A percentile compares a stretch with the other conserved stretches of the same genome.
Evolutionary conservation across 495 filamentous ascomycete species (phyloP).

Genomic region (Aspergillus sclerotioniger): DNA sequence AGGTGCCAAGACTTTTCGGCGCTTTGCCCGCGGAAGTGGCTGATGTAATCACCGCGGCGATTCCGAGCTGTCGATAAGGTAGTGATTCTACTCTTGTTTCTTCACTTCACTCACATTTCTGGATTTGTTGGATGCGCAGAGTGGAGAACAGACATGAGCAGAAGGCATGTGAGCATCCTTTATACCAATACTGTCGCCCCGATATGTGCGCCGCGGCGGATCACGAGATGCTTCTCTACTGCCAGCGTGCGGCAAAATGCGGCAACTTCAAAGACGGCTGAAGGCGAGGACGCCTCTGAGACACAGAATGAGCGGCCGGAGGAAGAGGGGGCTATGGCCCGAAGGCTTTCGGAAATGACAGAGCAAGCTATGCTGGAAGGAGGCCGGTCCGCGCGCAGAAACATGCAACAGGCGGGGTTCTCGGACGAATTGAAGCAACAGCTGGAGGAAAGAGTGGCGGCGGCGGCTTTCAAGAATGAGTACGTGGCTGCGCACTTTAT

Average conservation of each 20-base stretch:
- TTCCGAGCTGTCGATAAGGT: background rate
- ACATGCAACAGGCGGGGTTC: conserved; percentile 83
- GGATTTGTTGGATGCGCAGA: background rate
- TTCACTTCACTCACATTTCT: background rate
- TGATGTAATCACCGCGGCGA: conserved; percentile 31
- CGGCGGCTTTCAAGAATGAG: conserved; percentile 66
- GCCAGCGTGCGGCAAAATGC: conserved; percentile 25
- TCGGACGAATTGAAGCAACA: conserved; percentile 75
- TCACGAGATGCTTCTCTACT: conserved; percentile 23
- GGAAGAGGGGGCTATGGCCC: conserved; percentile 63
- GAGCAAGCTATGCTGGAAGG: conserved; percentile 74
- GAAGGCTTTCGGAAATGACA: conserved; percentile 73
- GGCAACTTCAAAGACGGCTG: conserved; percentile 13
- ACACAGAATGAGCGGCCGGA: conserved; percentile 18
- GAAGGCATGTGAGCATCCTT: conserved; percentile 17
- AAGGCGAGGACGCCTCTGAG: background rate
- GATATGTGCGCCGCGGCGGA: conserved; percentile 12
- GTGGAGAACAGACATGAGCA: conserved; percentile 26
- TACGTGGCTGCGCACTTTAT: conserved; percentile 69
- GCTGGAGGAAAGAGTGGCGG: conserved; percentile 71
- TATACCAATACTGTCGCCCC: conserved; percentile 18
- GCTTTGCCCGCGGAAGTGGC: conserved; percentile 42
- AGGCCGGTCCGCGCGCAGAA: conserved; percentile 66
- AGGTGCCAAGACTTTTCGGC: conserved; percentile 27
- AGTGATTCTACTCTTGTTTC: background rate